phyloP scores from a whole-genome alignment of 768 basidiomycete genomes.

The Tricholoma matsutake region DNA sequence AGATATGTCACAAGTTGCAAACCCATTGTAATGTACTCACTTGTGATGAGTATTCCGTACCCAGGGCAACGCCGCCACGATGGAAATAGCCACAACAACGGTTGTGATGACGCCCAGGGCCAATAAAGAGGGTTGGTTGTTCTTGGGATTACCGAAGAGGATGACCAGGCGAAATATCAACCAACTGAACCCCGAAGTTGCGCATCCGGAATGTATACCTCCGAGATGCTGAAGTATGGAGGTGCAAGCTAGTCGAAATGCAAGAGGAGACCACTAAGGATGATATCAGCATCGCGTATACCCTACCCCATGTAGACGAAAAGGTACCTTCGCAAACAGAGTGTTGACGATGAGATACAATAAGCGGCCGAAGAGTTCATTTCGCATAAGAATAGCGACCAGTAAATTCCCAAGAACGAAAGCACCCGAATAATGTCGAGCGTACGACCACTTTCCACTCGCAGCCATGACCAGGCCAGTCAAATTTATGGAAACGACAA shows the following conservation, averaged over 20 bases:
- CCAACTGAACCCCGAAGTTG: constrained; percentile 72
- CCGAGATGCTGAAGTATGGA: constrained; percentile 76
- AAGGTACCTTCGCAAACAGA: constrained; percentile 64
- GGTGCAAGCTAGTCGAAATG: constrained; percentile 67
- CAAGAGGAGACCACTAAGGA: constrained; percentile 43
- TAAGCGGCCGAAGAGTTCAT: constrained; percentile 79
- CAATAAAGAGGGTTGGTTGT: constrained; percentile 54
- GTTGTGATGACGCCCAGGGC: constrained; percentile 56
- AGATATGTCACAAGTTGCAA: not conserved
- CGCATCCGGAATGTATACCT: constrained; percentile 81
- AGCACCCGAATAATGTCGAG: constrained; percentile 61
- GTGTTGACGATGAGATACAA: constrained; percentile 72
- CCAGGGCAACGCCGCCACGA: constrained; percentile 73
- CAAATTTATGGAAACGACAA: constrained; percentile 58
- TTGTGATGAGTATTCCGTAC: constrained; percentile 80
- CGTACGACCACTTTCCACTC: constrained; percentile 68
- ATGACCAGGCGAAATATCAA: constrained; percentile 58
- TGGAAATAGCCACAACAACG: constrained; percentile 53
- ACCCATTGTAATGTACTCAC: constrained; percentile 34
- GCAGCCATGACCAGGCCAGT: constrained; percentile 58
- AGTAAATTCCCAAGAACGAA: constrained; percentile 75
- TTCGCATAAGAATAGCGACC: constrained; percentile 71
- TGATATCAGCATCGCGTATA: constrained; percentile 1
- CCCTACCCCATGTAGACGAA: not conserved
- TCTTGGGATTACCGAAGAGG: constrained; percentile 47